Conservation (phyloP, 176 grass and related monocot genomes). For the Musa acuminata region DNA sequence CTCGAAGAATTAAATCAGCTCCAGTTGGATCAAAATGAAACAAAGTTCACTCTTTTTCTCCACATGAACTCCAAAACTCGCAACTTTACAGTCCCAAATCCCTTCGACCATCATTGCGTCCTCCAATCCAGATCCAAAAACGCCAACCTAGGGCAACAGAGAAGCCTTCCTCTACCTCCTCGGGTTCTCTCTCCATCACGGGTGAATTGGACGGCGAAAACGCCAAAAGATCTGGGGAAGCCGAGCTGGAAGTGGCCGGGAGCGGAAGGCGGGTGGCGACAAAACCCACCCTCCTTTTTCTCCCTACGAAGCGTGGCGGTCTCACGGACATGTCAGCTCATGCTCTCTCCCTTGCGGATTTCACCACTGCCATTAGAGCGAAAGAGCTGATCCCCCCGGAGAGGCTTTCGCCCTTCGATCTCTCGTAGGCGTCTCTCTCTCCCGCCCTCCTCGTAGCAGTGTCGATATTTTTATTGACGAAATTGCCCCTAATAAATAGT, state of each 20-base stretch:
- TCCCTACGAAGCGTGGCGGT: not conserved
- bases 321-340: too few relatives aligned
- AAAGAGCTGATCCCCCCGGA: not conserved
- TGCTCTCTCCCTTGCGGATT: not conserved
- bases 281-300: slow-evolving; percentile 25
- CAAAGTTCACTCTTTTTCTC: slow-evolving; percentile 1
- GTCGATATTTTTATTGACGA: not conserved
- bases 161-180: slow-evolving; percentile 20
- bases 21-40: not conserved
- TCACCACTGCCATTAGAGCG: not conserved
- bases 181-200: slow-evolving; percentile 43
- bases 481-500: not conserved
- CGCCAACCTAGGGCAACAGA: not conserved
- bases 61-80: not conserved
- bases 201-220: slow-evolving; percentile 37
- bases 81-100: not conserved
- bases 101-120: not conserved
- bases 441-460: not conserved
- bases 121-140: not conserved
- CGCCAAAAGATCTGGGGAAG: slow-evolving; percentile 25
- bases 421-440: too few relatives aligned
- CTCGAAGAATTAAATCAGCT: not conserved
- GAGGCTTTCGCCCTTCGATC: not conserved
- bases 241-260: slow-evolving; percentile 54
- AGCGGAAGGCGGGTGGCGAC: slow-evolving; percentile 29